Evolutionary conservation across 2,329 filamentous ascomycete species (phyloP), one percentile per base, ranked within the genome.

Genomic region (Ophiostoma ips): DNA sequence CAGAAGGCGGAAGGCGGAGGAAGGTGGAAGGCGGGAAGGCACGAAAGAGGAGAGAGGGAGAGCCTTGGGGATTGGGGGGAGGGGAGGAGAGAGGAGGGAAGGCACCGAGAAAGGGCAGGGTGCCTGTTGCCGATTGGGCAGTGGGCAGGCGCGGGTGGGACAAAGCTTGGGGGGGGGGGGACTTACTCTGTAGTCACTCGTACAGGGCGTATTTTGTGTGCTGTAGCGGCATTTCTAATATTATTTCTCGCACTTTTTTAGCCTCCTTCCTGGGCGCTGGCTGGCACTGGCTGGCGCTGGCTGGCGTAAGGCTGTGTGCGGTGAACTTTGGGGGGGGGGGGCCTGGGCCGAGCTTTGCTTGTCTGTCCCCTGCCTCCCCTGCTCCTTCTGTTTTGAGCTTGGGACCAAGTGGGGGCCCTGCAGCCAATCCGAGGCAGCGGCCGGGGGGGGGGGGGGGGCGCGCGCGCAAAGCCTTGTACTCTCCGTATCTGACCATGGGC

Each of bases 381-480:
- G 38, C 28, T 35, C 37, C 37, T 40, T 21, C 37, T 40, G 16
- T 24, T 40, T 40, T 41, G 38, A 28, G 38, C 38, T 41, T 13
- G 24, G 24, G 8, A 28, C 24, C 5, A 28, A 38, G 53, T 54
- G 53, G 53, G 53, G 30, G 40, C 46, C 45, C 31, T 16, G 33
- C 37, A 52, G 50, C 53, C 53, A 54, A 54, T 54, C 53, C 53
- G 48, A 50, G 28, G 46, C 48, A 36, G 15, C 48, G 48, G 48
- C n/a, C n/a, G n/a, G n/a, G n/a, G n/a, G n/a, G n/a, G n/a, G n/a
- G n/a, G n/a, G n/a, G n/a, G n/a, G n/a, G n/a, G 34, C 48, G 49
- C 31, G 19, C 35, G 46, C 36, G 37, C 37, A 34, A 50, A 54
- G 50, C 53, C 53, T 54, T 45, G 53, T 48, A 54, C 50, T 28